These are phyloP conservation scores for Lepidium africanum DNA, from an alignment of 345 rosid genomes.

Conservation along the genomic window DNA sequence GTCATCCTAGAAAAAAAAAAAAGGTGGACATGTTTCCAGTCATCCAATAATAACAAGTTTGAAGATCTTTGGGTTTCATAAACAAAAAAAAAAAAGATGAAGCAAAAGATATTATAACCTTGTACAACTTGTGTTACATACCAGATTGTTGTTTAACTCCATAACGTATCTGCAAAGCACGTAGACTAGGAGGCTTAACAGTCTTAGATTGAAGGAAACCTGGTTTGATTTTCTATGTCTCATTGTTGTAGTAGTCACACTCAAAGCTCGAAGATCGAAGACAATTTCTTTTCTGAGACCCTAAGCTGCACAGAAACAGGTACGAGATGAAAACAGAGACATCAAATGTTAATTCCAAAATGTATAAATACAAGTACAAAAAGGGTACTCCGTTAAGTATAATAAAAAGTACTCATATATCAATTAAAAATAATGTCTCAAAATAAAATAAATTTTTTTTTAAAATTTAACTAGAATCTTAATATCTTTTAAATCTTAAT, in stretches of 20 bases:
- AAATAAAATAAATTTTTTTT: too few relatives aligned
- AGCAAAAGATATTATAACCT: conserved; percentile 4
- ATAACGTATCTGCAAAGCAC: conserved; percentile 11
- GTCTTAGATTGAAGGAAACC: background rate
- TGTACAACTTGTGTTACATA: conserved; percentile 1
- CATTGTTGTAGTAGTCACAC: background rate
- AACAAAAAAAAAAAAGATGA: background rate
- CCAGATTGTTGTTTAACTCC: conserved; percentile 1
- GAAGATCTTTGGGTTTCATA: conserved; percentile 1
- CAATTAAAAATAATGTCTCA: too few relatives aligned
- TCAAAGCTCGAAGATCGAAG: conserved; percentile 13
- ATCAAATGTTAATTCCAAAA: too few relatives aligned
- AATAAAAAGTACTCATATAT: too few relatives aligned
- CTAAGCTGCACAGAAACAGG: background rate
- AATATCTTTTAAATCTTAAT: too few relatives aligned
- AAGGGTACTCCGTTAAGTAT: too few relatives aligned
- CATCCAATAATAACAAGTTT: conserved; percentile 1
- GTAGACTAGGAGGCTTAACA: conserved; percentile 6
- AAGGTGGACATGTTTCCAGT: background rate
- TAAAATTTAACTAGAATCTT: too few relatives aligned
- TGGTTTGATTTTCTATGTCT: background rate
- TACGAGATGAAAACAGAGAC: too few relatives aligned
- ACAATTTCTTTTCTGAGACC: background rate
- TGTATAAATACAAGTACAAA: too few relatives aligned
- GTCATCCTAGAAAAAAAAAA: conserved; percentile 22